Evolutionary conservation across 257 asterid genomes (phyloP).

Genomic region (Cinchona pubescens): DNA sequence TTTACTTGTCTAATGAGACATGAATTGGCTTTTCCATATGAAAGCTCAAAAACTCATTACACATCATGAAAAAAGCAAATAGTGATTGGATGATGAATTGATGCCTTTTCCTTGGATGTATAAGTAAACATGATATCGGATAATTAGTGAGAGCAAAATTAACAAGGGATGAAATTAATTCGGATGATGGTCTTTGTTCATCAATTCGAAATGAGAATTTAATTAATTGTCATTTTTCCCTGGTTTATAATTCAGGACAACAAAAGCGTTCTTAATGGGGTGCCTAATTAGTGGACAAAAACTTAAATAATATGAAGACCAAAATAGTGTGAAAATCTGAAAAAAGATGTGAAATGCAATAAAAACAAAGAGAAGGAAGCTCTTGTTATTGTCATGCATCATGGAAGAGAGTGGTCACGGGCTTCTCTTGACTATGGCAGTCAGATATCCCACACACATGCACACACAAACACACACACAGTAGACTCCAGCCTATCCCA

Average conservation of each 20-base stretch:
- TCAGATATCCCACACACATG: conserved; percentile 21
- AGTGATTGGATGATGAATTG: conserved; percentile 2
- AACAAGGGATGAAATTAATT: background rate
- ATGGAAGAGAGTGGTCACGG: conserved; percentile 54
- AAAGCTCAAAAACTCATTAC: background rate
- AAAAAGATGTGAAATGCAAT: conserved; percentile 15
- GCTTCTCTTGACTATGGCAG: conserved; percentile 59
- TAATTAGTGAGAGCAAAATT: no score
- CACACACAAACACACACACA: conserved; percentile 14
- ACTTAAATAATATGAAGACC: background rate
- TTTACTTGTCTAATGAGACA: conserved; percentile 28
- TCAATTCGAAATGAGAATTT: background rate
- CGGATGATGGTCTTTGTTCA: background rate
- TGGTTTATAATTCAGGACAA: background rate
- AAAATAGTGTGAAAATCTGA: conserved; percentile 12
- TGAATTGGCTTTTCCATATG: conserved; percentile 24
- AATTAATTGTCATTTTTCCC: background rate
- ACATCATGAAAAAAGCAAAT: conserved; percentile 4
- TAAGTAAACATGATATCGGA: background rate
- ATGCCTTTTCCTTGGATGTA: background rate
- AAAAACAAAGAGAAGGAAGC: conserved; percentile 34
- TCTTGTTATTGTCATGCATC: conserved; percentile 39
- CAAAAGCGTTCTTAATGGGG: background rate
- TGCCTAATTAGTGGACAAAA: background rate
- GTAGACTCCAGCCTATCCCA: conserved; percentile 30